phyloP scores from a whole-genome alignment of 2,329 filamentous ascomycete genomes.

The Colletotrichum cereale region DNA sequence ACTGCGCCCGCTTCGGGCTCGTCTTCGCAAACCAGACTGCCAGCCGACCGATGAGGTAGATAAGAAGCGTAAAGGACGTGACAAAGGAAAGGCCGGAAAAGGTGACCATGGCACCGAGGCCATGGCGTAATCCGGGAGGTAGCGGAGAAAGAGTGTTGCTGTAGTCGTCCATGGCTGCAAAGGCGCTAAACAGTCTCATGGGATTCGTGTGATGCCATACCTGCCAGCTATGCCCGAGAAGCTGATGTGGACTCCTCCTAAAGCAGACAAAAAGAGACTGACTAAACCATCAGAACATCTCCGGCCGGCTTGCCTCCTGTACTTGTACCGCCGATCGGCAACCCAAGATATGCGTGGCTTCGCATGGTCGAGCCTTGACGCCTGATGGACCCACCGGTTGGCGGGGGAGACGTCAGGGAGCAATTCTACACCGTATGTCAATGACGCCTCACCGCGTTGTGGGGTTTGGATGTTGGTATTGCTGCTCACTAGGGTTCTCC shows the following conservation, averaged over 20 bases:
- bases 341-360: not conserved
- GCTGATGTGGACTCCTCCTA: not conserved
- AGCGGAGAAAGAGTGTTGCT: slow-evolving; percentile 49
- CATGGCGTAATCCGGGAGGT: slow-evolving; percentile 49
- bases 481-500: not conserved
- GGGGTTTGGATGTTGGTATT: not conserved
- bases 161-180: slow-evolving; percentile 10
- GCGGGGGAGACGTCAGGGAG: slow-evolving; percentile 11
- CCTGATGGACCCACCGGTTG: slow-evolving; percentile 15
- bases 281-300: no score
- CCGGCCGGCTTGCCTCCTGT: not conserved
- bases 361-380: not conserved
- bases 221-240: slow-evolving; percentile 16
- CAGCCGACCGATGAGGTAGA: slow-evolving; percentile 52
- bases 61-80: slow-evolving; percentile 48
- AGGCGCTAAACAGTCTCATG: not conserved
- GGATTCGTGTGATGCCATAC: slow-evolving; percentile 15
- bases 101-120: slow-evolving; percentile 52
- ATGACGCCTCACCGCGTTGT: not conserved
- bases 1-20: slow-evolving; percentile 46
- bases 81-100: slow-evolving; percentile 53
- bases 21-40: slow-evolving; percentile 49
- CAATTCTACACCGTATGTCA: not conserved
- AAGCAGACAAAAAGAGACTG: not conserved
- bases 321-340: slow-evolving; percentile 21